A percentile compares a stretch with the other conserved stretches of the same genome.
Conservation (phyloP, 129 eudicot genomes). For the Flaveria brownii region DNA sequence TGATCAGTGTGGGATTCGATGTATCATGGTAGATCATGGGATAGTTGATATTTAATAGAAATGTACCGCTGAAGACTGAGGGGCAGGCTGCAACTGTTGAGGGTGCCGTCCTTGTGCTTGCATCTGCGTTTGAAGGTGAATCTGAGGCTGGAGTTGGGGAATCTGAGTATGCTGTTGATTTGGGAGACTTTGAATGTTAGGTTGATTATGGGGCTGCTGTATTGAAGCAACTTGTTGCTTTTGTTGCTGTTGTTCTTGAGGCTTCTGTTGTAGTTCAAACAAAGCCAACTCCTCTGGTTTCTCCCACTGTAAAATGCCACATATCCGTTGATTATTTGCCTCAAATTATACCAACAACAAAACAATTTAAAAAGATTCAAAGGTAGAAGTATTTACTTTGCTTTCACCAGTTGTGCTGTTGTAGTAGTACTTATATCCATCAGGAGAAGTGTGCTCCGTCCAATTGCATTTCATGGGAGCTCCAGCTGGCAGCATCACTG, state of each 20-base stretch:
- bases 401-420: slow-evolving; percentile 88
- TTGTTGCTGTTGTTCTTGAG: slow-evolving; percentile 55
- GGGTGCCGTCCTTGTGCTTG: slow-evolving; percentile 62
- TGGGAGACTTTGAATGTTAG: slow-evolving; percentile 47
- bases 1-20: neutral
- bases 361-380: neutral
- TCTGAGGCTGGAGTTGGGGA: slow-evolving; percentile 53
- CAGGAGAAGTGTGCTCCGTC: slow-evolving; percentile 93
- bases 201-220: slow-evolving; percentile 61
- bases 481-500: slow-evolving; percentile 32
- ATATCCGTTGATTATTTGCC: slow-evolving; percentile 5
- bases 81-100: slow-evolving; percentile 58
- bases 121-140: slow-evolving; percentile 49
- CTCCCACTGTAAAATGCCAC: slow-evolving; percentile 64
- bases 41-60: neutral
- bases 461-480: slow-evolving; percentile 59
- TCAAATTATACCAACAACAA: neutral
- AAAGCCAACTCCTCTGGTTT: slow-evolving; percentile 84
- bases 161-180: slow-evolving; percentile 57
- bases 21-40: neutral
- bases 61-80: slow-evolving; percentile 57
- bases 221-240: slow-evolving; percentile 52
- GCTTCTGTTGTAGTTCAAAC: slow-evolving; percentile 58
- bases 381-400: slow-evolving; percentile 47
- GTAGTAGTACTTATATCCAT: slow-evolving; percentile 90